Evolutionary conservation across 805 yeast species (phyloP).

Genomic region (Metschnikowia vanudenii): DNA sequence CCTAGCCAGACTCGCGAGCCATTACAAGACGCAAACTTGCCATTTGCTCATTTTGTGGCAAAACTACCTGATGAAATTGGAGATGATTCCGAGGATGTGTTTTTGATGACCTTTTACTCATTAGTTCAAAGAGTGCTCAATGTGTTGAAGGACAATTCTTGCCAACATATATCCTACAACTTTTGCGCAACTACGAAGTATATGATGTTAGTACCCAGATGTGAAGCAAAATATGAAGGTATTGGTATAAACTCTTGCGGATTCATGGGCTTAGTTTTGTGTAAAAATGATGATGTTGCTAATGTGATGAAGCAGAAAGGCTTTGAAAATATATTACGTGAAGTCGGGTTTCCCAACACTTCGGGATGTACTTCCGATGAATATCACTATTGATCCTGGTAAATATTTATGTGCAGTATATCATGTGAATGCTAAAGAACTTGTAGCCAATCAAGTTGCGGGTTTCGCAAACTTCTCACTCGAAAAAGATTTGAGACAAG

Average conservation of each 20-base stretch:
- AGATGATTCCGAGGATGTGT: slow-evolving; percentile 49
- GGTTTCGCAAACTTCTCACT: slow-evolving; percentile 14
- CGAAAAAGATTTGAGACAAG: slow-evolving; percentile 4
- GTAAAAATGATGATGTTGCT: slow-evolving; percentile 60
- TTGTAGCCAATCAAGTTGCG: slow-evolving; percentile 15
- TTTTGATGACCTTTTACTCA: slow-evolving; percentile 69
- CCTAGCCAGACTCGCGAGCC: slow-evolving; percentile 60
- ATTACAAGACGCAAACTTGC: slow-evolving; percentile 54
- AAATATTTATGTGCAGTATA: slow-evolving; percentile 4
- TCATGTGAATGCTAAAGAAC: background rate
- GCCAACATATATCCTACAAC: slow-evolving; percentile 65
- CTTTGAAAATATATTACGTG: slow-evolving; percentile 52
- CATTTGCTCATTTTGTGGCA: slow-evolving; percentile 82
- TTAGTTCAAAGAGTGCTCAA: slow-evolving; percentile 72
- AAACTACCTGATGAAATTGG: slow-evolving; percentile 49
- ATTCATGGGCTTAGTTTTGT: slow-evolving; percentile 71
- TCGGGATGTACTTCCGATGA: slow-evolving; percentile 58
- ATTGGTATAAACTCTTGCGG: slow-evolving; percentile 81
- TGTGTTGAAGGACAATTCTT: slow-evolving; percentile 52
- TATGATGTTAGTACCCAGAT: slow-evolving; percentile 86
- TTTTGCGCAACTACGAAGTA: slow-evolving; percentile 77
- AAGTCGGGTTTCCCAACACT: slow-evolving; percentile 65
- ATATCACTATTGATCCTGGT: slow-evolving; percentile 51
- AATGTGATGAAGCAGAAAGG: slow-evolving; percentile 48
- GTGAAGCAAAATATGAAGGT: slow-evolving; percentile 50